Conservation (phyloP, 73 alveolate species). For the Paramecium sexaurelia region DNA sequence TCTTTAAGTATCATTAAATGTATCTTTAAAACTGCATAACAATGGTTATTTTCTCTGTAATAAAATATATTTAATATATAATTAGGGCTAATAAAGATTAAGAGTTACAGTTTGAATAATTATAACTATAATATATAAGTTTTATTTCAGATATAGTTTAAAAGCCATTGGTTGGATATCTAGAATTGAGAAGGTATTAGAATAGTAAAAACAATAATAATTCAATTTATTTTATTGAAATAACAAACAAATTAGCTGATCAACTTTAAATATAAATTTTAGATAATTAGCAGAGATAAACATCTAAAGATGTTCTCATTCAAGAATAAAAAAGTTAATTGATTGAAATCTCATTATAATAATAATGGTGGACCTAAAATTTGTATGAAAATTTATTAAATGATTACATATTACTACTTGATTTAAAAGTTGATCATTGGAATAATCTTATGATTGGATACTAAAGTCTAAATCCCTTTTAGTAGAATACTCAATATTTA, state of each 20-base stretch:
- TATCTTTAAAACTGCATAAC: neutral
- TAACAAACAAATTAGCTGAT: slow-evolving; percentile 45
- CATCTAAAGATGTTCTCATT: neutral
- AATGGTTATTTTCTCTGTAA: slow-evolving; percentile 44
- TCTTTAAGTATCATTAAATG: slow-evolving; percentile 29
- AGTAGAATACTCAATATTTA: neutral
- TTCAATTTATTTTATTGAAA: slow-evolving; percentile 49
- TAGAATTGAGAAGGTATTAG: slow-evolving; percentile 22
- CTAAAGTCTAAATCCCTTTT: neutral
- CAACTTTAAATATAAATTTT: slow-evolving; percentile 16
- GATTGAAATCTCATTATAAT: slow-evolving; percentile 2
- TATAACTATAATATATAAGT: slow-evolving; percentile 31
- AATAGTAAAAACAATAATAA: slow-evolving; percentile 16
- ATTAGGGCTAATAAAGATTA: neutral
- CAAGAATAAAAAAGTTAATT: slow-evolving; percentile 31
- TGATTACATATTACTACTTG: neutral
- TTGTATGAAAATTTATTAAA: slow-evolving; percentile 18
- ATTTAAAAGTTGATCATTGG: slow-evolving; percentile 41
- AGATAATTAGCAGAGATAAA: neutral
- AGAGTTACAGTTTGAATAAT: slow-evolving; percentile 37
- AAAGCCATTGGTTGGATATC: slow-evolving; percentile 19
- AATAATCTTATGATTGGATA: slow-evolving; percentile 16
- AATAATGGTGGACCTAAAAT: slow-evolving; percentile 48
- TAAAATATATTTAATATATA: neutral
- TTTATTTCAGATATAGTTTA: slow-evolving; percentile 16